Evolutionary conservation across 2,329 filamentous ascomycete genomes (phyloP).

Genomic region (Venturia pyrina): DNA sequence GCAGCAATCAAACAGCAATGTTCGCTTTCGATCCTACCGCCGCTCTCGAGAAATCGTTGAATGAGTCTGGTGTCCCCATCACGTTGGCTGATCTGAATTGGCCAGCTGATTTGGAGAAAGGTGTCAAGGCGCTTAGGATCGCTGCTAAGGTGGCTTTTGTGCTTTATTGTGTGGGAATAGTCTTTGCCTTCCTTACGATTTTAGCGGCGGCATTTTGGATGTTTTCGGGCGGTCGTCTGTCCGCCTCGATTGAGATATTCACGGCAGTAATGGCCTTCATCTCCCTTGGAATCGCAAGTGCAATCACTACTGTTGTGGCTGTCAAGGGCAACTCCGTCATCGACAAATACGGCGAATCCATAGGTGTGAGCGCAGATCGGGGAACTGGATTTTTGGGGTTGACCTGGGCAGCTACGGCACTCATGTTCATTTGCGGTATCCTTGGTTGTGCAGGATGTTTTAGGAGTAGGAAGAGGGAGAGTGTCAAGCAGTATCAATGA

Average conservation of each 20-base stretch:
- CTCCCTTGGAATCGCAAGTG: conserved; percentile 60
- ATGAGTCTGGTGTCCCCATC: conserved; percentile 31
- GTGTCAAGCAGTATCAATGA: conserved; percentile 1
- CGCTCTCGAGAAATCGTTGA: conserved; percentile 40
- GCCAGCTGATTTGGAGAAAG: conserved; percentile 45
- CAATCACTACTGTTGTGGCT: conserved; percentile 57
- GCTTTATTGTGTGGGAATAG: conserved; percentile 50
- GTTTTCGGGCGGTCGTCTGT: conserved; percentile 34
- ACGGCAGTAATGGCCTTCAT: conserved; percentile 43
- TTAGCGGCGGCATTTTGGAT: conserved; percentile 19
- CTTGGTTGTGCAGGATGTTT: conserved; percentile 22
- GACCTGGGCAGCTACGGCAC: conserved; percentile 47
- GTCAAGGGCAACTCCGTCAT: conserved; percentile 43
- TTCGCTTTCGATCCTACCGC: conserved; percentile 48
- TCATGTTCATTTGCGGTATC: conserved; percentile 29
- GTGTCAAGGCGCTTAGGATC: conserved; percentile 40
- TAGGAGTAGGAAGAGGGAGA: conserved; percentile 17
- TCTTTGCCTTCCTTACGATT: conserved; percentile 40
- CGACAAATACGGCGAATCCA: conserved; percentile 41
- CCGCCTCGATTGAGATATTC: conserved; percentile 41
- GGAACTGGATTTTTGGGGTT: conserved; percentile 47
- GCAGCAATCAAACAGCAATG: conserved; percentile 43
- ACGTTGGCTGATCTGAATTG: conserved; percentile 45
- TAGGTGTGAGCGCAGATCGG: conserved; percentile 39
- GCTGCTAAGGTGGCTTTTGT: conserved; percentile 45